Evolutionary conservation across 805 yeast genomes (phyloP), one percentile per base, ranked within the genome.

Genomic region (Tetrapisispora pingtungensis): DNA sequence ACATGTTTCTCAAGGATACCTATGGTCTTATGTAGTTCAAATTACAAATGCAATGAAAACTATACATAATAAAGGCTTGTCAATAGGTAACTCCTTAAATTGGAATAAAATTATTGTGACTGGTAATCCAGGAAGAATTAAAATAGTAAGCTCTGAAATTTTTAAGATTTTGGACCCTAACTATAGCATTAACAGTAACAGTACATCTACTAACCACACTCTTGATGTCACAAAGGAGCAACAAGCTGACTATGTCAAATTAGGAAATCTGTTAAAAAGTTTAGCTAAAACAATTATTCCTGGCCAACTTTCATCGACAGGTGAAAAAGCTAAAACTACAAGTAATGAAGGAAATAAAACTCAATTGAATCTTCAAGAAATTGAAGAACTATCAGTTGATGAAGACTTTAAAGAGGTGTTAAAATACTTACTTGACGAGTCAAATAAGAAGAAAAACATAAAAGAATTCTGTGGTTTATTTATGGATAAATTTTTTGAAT

Each of bases 11-110:
- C 88, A 81, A 57, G 75, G 77, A 8, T 57, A 76, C 10, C 62
- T 90, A 38, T 87, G 97, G 96, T 65, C 68, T 30, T 85, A 87
- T 54, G 62, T 84, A 42, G 72, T 80, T 15, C 97, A 93, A 65
- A 64, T 93, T 28, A 69, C 81, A 3, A 74, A 75, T 53, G 96
- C 89, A 0, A 57, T 86, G 20, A 64, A 70, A n/a, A 70, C 75
- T 5, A 72, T 82, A 13, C 97, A 90, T 66, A 67, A 70, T 2
- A 67, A 70, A n/a, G 77, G 76, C 0, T 65, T 90, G 42, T 52
- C 49, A 15, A 45, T 61, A 1, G 81, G 81, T 1, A 74, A 90
- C 41, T 64, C 76, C 0, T 59, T 84, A 14, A 77, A 81, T 45
- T 71, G 81, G 50, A 74, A 79, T 30, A 85, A 84, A 52, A 75